These are phyloP conservation scores for Populus tomentosa DNA, from an alignment of 441 rosid species.

Conservation along the genomic window DNA sequence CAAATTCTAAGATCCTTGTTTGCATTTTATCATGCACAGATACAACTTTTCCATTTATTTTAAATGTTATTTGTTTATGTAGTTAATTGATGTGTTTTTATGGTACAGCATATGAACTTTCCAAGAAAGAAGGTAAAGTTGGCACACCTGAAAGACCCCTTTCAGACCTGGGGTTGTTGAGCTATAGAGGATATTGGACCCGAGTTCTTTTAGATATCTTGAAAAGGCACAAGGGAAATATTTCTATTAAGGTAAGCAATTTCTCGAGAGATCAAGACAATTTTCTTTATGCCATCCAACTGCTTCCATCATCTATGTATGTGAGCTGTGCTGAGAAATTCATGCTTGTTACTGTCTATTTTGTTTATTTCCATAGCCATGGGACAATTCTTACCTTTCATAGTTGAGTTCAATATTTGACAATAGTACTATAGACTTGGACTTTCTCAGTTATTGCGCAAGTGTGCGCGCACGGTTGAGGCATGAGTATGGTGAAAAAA, in stretches of 20 bases:
- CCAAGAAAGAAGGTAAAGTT: constrained; percentile 97
- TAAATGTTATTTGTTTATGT: background rate
- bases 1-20: background rate
- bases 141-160: constrained; percentile 99
- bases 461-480: background rate
- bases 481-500: background rate
- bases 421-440: background rate
- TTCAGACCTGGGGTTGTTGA: constrained; percentile 89
- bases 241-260: constrained; percentile 78
- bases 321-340: background rate
- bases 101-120: constrained; percentile 89
- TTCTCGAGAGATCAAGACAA: background rate
- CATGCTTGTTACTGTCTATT: background rate
- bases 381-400: background rate
- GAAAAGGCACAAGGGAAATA: constrained; percentile 97
- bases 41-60: background rate
- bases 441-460: background rate
- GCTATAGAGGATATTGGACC: constrained; percentile 99
- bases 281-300: background rate
- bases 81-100: background rate
- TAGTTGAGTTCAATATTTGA: background rate
- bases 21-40: background rate
- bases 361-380: background rate
- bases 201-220: constrained; percentile 88
- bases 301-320: background rate